A percentile compares a stretch with the other conserved stretches of the same genome.
phyloP scores from a whole-genome alignment of 805 yeast genomes.

The Yamadazyma kitorensis region DNA sequence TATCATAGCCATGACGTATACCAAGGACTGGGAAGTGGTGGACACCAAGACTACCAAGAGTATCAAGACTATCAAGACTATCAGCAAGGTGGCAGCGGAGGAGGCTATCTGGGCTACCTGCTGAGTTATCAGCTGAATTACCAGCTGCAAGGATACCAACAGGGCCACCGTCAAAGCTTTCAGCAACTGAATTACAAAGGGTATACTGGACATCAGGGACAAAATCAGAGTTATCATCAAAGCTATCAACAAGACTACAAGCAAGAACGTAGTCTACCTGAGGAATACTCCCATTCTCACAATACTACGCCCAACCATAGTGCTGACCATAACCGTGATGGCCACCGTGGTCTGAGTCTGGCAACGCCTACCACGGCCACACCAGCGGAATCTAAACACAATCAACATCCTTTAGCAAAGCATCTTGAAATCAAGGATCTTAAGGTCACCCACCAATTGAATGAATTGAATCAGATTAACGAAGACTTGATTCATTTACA shows the following conservation, averaged over 20 bases:
- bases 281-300: background rate
- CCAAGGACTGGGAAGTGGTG: too few species aligned
- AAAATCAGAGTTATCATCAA: constrained; percentile 1
- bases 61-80: too few species aligned
- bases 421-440: constrained; percentile 5
- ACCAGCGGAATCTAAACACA: background rate
- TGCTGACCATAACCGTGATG: background rate
- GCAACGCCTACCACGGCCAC: background rate
- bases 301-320: background rate
- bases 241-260: background rate
- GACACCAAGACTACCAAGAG: too few species aligned
- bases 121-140: too few species aligned
- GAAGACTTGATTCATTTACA: constrained; percentile 25
- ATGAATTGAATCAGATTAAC: constrained; percentile 24
- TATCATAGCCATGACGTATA: too few species aligned
- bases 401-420: constrained; percentile 1
- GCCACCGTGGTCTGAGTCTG: too few species aligned
- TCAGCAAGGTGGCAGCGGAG: too few species aligned
- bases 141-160: too few species aligned
- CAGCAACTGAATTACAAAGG: too few species aligned
- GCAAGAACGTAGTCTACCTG: background rate
- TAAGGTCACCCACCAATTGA: constrained; percentile 22
- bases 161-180: too few species aligned
- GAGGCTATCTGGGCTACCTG: constrained; percentile 4
- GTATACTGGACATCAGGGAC: background rate